phyloP scores from a whole-genome alignment of 2,329 filamentous ascomycete genomes.

The Dothistroma septosporum region DNA sequence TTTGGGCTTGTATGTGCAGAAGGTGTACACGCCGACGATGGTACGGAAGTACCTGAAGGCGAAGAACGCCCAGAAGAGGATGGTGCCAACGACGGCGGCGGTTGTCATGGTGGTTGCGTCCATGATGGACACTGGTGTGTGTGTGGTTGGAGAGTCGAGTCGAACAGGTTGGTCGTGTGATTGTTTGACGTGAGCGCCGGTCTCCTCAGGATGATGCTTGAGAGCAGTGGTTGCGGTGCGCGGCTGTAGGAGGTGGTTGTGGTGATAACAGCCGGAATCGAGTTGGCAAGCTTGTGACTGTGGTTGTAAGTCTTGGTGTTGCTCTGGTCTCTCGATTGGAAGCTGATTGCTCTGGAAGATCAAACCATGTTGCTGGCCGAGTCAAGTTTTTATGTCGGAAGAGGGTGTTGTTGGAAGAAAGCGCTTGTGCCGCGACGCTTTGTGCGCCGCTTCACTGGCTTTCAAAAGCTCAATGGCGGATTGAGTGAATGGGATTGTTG shows the following conservation, averaged over 20 bases:
- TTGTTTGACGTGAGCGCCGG: background rate
- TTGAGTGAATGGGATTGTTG: background rate
- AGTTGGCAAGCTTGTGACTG: background rate
- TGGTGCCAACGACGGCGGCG: background rate
- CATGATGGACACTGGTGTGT: background rate
- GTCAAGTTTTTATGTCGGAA: background rate
- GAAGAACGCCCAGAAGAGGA: slow-evolving; percentile 19
- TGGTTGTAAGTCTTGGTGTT: background rate
- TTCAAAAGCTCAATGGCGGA: background rate
- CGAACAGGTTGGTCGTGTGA: background rate
- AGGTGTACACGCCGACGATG: slow-evolving; percentile 30
- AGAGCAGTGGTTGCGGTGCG: background rate
- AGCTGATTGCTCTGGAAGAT: background rate
- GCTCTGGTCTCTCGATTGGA: background rate
- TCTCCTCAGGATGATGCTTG: background rate
- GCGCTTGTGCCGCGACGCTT: background rate
- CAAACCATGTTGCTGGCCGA: background rate
- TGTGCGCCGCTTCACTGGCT: slow-evolving; percentile 1
- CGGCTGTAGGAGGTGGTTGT: background rate
- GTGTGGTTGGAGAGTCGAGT: background rate
- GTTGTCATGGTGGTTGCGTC: background rate
- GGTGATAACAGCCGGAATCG: background rate
- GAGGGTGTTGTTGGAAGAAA: background rate
- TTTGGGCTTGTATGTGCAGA: slow-evolving; percentile 28
- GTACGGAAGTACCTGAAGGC: slow-evolving; percentile 29